Conservation (phyloP, 108 stramenopile species). For the Cyclostephanos invisitatus region DNA sequence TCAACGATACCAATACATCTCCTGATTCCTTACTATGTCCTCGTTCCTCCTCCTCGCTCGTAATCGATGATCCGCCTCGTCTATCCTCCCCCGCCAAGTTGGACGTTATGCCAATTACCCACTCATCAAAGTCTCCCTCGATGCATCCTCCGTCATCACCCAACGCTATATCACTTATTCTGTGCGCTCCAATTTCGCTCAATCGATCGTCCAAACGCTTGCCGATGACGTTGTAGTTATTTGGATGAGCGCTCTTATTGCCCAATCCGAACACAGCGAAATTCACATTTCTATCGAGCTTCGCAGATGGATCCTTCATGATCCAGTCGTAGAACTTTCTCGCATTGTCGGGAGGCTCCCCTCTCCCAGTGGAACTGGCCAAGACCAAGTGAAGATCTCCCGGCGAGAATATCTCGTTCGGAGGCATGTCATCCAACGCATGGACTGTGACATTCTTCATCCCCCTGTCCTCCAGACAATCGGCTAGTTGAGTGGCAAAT, state of each 20-base stretch:
- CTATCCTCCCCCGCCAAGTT: slow-evolving; percentile 27
- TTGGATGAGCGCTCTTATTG: slow-evolving; percentile 76
- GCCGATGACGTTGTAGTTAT: slow-evolving; percentile 89
- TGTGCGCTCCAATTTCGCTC: slow-evolving; percentile 70
- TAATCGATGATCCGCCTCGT: too few species aligned
- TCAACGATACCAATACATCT: slow-evolving; percentile 4
- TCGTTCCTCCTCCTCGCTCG: too few species aligned
- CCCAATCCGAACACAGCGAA: slow-evolving; percentile 93
- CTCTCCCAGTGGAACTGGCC: slow-evolving; percentile 73
- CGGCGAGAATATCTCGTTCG: slow-evolving; percentile 22
- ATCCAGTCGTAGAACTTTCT: slow-evolving; percentile 65
- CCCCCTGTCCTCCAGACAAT: slow-evolving; percentile 51
- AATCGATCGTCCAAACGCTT: slow-evolving; percentile 70
- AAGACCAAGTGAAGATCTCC: slow-evolving; percentile 42
- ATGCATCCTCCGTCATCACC: slow-evolving; percentile 93
- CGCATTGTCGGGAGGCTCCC: slow-evolving; percentile 82
- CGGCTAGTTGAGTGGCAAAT: slow-evolving; percentile 77
- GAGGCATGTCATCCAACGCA: slow-evolving; percentile 55
- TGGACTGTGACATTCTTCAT: slow-evolving; percentile 39
- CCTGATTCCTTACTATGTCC: slow-evolving; percentile 29
- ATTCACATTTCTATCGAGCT: slow-evolving; percentile 6
- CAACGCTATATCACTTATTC: slow-evolving; percentile 69
- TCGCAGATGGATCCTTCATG: slow-evolving; percentile 26
- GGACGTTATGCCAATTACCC: slow-evolving; percentile 67
- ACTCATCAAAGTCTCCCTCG: slow-evolving; percentile 93